Evolutionary conservation across 768 basidiomycete species (phyloP), one percentile per base, ranked within the genome.

Genomic region (Phlebiopsis flavidoalba): DNA sequence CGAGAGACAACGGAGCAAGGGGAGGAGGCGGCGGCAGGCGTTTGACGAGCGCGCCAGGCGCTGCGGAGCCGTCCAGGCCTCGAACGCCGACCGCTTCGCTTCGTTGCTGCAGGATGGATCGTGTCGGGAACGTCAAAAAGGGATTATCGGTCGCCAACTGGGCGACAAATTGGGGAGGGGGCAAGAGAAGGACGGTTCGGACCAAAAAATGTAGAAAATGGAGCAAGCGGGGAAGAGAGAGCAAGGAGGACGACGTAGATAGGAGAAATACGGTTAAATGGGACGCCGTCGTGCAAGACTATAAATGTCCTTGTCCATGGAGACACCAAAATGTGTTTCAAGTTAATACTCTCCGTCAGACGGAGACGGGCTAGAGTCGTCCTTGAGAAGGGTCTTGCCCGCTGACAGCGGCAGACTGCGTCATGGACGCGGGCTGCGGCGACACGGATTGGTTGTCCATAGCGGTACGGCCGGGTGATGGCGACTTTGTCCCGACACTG

Each of bases 371-470:
- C 72, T 86, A 8, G 87, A 87, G 65, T 83, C 83, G 69, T 86
- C 88, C n/a, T 55, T 79, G 82, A 19, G 84, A 83, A 37, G 82
- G 79, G 56, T 83, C 81, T 68, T 86, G 87, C 35, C 82, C 82
- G 67, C 80, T 79, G 58, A 81, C 80, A 31, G 84, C 80, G 46
- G 80, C 71, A 55, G 86, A 79, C 43, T 84, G 82, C 43, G 69
- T 65, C 17, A 43, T 43, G 40, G 76, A 71, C 7, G 72, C 74
- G 65, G 8, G 86, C 83, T 17, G 87, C 46, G 87, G 87, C 12
- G 89, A 86, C 65, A 68, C 11, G 86, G 83, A 62, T 84, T 77
- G 61, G 66, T 70, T 62, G 19, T 80, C 79, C 56, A 77, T 69
- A 73, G 66, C 68, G 77, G 73, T 64, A 58, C 66, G 74, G 54